Evolutionary conservation across 2,329 filamentous ascomycete genomes (phyloP), one percentile per base, ranked within the genome.

Genomic region (Aspergillus fumigatus): DNA sequence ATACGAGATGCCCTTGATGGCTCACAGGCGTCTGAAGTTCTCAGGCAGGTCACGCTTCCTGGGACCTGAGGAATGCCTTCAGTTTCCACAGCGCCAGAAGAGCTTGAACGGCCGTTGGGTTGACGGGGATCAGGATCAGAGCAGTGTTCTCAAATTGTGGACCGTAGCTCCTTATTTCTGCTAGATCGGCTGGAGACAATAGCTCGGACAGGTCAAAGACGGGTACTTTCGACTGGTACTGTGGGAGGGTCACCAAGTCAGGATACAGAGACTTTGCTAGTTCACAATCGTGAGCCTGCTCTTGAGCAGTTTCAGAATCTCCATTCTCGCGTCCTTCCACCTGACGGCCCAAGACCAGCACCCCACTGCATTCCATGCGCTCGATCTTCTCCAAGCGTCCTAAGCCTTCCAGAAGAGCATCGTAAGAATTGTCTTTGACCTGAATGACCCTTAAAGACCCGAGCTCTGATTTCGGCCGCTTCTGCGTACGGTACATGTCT

Each of bases 61-160:
- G 5, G 23, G 32, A 23, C 9, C 59, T 56, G 9, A 74, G 32
- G 35, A 67, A 73, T 0, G 66, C 67, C 56, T 75, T 69, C 10
- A 77, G 58, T 54, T 69, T 75, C 75, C 75, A 78, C 23, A 78
- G 54, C 0, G 65, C 64, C 58, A 74, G 54, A 58, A 76, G 67
- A 25, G 70, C 63, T 23, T 73, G 60, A 23, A 70, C 55, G 0
- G 70, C 67, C 17, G 59, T 53, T 25, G 59, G 53, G 4, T 66
- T 62, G 32, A 67, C 65, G 0, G 75, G 72, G 45, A 68, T 67
- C 40, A 75, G 69, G 52, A 75, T 72, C n/a, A 76, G 48, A 14
- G 70, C 72, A 25, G 60, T 61, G n/a, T 63, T 61, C 21, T 66
- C 62, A 48, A 77, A 73, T 9, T 70, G 65, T 1, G 61, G 54